Percentiles rank a stretch among this genome's conserved stretches.
phyloP scores from a whole-genome alignment of 495 filamentous ascomycete species.

The Penicillium riverlandense region DNA sequence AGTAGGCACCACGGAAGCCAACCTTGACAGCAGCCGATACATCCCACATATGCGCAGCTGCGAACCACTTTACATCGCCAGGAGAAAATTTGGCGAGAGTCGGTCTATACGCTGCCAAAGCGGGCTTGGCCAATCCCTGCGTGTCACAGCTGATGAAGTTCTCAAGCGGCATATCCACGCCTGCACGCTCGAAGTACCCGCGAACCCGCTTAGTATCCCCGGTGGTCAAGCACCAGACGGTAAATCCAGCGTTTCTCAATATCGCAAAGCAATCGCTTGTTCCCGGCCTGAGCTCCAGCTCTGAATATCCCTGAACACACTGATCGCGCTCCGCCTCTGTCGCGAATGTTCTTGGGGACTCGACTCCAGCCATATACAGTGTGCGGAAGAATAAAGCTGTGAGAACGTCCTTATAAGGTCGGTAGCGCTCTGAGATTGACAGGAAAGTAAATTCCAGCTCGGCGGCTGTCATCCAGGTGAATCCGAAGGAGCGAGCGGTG shows the following conservation, averaged over 20 bases:
- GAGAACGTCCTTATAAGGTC: constrained; percentile 21
- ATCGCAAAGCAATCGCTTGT: constrained; percentile 24
- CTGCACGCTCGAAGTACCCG: constrained; percentile 28
- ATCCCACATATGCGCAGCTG: constrained; percentile 33
- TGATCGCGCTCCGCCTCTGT: constrained; percentile 22
- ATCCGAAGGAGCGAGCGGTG: constrained; percentile 26
- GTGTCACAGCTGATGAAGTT: constrained; percentile 27
- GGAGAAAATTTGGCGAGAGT: constrained; percentile 16
- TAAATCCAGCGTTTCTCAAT: constrained; percentile 31
- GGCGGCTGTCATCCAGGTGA: constrained; percentile 33
- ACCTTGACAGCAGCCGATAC: constrained; percentile 23
- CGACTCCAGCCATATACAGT: constrained; percentile 21
- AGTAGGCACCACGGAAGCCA: constrained; percentile 12
- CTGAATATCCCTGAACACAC: constrained; percentile 18
- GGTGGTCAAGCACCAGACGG: constrained; percentile 35
- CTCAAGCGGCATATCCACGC: constrained; percentile 26
- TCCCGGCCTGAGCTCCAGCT: constrained; percentile 22
- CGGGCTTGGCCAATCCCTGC: constrained; percentile 24
- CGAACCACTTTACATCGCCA: constrained; percentile 25
- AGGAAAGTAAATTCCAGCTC: constrained; percentile 37
- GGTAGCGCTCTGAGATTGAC: constrained; percentile 25
- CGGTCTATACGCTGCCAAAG: constrained; percentile 19
- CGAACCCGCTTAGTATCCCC: constrained; percentile 26
- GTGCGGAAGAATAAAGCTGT: constrained; percentile 31
- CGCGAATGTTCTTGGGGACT: constrained; percentile 21